Evolutionary conservation across 176 grass and related monocot genomes (phyloP).

Genomic region (Puya raimondii): DNA sequence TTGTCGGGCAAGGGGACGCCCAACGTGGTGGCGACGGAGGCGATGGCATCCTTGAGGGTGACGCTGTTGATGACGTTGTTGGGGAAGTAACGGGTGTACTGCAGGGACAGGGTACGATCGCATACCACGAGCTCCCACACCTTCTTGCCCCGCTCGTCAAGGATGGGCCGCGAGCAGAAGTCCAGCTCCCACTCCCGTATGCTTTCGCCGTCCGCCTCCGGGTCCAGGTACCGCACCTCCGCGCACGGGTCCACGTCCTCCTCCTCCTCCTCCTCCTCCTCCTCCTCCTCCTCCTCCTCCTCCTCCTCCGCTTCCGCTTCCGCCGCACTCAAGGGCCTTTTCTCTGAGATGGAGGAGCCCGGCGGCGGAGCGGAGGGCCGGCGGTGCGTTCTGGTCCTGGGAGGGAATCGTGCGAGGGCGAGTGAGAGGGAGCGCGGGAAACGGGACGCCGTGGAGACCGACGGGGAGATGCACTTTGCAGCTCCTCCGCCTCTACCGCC

Average conservation of each 20-base stretch:
- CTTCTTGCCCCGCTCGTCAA: conserved; percentile 85
- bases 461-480: background rate
- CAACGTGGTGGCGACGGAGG: conserved; percentile 37
- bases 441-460: background rate
- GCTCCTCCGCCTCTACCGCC: background rate
- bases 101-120: conserved; percentile 84
- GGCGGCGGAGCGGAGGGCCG: background rate
- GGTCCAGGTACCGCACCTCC: conserved; percentile 88
- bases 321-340: background rate
- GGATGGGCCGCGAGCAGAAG: conserved; percentile 91
- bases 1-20: conserved; percentile 64
- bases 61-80: conserved; percentile 97
- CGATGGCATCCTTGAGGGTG: conserved; percentile 79
- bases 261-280: conserved; percentile 20
- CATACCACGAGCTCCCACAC: conserved; percentile 93
- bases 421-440: background rate
- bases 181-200: conserved; percentile 93
- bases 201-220: conserved; percentile 39
- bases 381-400: background rate
- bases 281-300: conserved; percentile 13
- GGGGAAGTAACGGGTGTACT: conserved; percentile 95
- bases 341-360: background rate
- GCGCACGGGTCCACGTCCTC: conserved; percentile 42
- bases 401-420: background rate
- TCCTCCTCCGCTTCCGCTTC: conserved; percentile 16